These are phyloP conservation scores for Agroathelia rolfsii DNA, from an alignment of 1,284 basidiomycete species.

Conservation along the genomic window DNA sequence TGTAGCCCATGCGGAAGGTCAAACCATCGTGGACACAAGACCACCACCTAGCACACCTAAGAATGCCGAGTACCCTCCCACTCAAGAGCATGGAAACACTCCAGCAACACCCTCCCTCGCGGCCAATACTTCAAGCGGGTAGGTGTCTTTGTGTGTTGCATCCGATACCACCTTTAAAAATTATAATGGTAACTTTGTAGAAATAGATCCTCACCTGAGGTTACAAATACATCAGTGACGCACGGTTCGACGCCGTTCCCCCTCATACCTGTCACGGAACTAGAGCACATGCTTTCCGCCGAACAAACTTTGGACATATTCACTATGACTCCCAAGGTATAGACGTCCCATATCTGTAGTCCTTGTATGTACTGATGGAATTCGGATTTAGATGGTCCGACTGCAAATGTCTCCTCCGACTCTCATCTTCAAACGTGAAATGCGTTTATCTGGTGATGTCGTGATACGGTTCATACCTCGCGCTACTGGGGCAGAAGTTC, in stretches of 20 bases:
- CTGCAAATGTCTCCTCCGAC: slow-evolving; percentile 83
- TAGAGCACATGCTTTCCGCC: slow-evolving; percentile 77
- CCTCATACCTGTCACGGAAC: slow-evolving; percentile 55
- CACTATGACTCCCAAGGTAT: slow-evolving; percentile 88
- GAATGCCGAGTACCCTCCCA: no score
- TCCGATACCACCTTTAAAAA: slow-evolving; percentile 4
- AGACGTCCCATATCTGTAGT: slow-evolving; percentile 13
- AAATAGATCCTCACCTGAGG: slow-evolving; percentile 51
- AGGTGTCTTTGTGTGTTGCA: slow-evolving; percentile 17
- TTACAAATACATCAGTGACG: slow-evolving; percentile 42
- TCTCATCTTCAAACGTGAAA: slow-evolving; percentile 71
- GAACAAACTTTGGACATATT: slow-evolving; percentile 87
- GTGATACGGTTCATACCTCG: slow-evolving; percentile 73
- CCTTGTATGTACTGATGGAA: slow-evolving; percentile 10
- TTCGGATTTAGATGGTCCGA: slow-evolving; percentile 61
- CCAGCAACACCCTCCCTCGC: no score
- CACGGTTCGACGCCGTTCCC: slow-evolving; percentile 38
- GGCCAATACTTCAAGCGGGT: slow-evolving; percentile 49
- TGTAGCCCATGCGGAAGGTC: no score
- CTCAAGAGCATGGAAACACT: no score
- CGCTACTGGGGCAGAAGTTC: slow-evolving; percentile 62
- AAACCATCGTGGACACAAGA: no score
- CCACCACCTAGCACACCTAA: no score
- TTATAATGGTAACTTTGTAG: slow-evolving; percentile 21
- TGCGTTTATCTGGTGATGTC: slow-evolving; percentile 71